A percentile compares a stretch with the other conserved stretches of the same genome.
These are phyloP conservation scores for Linnemannia hyalina DNA, from an alignment of 192 early-diverging fungal genomes.

Conservation along the genomic window DNA sequence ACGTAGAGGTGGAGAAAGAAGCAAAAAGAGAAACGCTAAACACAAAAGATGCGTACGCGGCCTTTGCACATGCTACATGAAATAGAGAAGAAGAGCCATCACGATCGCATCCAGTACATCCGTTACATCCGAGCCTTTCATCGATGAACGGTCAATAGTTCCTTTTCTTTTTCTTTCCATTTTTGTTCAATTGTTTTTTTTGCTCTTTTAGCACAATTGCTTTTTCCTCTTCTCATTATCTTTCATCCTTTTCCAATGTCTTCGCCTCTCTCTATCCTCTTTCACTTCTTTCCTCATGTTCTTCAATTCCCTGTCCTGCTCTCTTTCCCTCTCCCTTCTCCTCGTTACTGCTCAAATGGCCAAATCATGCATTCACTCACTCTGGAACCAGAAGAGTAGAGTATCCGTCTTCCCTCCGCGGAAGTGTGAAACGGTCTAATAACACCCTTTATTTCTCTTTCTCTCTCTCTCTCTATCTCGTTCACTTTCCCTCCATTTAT, in stretches of 20 bases:
- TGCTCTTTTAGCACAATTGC: constrained; percentile 3
- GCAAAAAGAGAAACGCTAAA: background rate
- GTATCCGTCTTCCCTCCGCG: background rate
- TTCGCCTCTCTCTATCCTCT: background rate
- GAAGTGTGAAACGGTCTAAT: background rate
- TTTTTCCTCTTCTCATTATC: background rate
- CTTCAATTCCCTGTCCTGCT: background rate
- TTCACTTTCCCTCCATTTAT: background rate
- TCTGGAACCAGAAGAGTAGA: background rate
- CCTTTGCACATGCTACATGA: background rate
- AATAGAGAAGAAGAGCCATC: background rate
- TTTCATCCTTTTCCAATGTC: background rate
- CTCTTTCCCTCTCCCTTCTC: background rate
- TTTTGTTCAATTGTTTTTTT: background rate
- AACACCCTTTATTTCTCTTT: background rate
- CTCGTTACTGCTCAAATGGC: background rate
- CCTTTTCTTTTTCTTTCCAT: background rate
- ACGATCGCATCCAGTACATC: background rate
- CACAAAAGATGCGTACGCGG: background rate
- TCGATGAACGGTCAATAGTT: background rate
- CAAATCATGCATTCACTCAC: background rate
- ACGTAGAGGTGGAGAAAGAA: background rate
- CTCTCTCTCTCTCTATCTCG: background rate
- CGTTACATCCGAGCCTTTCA: background rate
- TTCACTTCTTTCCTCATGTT: background rate